These are phyloP conservation scores for Eragrostis nindensis DNA, from an alignment of 176 grass and related monocot genomes.

Conservation along the genomic window DNA sequence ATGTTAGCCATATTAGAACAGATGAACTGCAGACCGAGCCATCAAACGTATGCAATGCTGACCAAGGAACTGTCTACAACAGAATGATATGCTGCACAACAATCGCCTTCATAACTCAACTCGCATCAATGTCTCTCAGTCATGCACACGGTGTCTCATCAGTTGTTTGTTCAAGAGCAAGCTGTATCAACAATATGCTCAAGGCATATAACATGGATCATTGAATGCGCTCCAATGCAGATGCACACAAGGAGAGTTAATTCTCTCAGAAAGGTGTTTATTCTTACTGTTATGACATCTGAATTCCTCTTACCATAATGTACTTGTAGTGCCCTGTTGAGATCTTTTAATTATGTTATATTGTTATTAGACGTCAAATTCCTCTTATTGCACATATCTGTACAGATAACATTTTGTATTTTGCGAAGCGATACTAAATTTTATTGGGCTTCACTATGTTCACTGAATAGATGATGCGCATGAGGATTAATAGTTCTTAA, in stretches of 20 bases:
- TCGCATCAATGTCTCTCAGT: constrained; percentile 13
- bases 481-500: constrained; percentile 1
- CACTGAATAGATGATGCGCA: not conserved
- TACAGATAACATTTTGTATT: constrained; percentile 28
- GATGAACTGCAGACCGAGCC: constrained; percentile 52
- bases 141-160: constrained; percentile 2
- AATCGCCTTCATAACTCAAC: not conserved
- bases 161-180: constrained; percentile 14
- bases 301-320: too few species aligned
- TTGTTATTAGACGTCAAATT: too few species aligned
- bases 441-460: constrained; percentile 6
- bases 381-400: too few species aligned
- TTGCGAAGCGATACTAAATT: constrained; percentile 5
- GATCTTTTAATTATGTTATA: constrained; percentile 12
- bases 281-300: constrained; percentile 21
- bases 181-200: not conserved
- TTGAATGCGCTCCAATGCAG: not conserved
- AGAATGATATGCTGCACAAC: constrained; percentile 31
- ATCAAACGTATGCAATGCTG: constrained; percentile 60
- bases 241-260: not conserved
- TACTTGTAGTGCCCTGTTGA: not conserved
- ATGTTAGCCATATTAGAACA: constrained; percentile 59
- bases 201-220: constrained; percentile 3
- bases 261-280: constrained; percentile 29
- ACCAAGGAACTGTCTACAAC: constrained; percentile 37